Percentiles rank a stretch among this genome's conserved stretches.
Conservation (phyloP, 805 yeast species). For the Monosporozyma siamensis region DNA sequence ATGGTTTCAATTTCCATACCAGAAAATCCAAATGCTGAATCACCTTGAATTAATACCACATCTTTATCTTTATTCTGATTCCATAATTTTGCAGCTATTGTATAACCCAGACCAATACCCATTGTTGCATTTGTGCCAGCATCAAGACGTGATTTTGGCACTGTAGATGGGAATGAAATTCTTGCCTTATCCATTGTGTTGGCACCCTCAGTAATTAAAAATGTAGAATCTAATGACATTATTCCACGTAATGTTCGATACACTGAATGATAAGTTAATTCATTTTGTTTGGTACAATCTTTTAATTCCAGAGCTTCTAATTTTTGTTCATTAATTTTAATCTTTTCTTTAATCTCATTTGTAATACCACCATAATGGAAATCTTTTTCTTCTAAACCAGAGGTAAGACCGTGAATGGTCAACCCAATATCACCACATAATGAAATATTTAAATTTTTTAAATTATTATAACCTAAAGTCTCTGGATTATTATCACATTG, state of each 20-base stretch:
- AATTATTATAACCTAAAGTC: slow-evolving; percentile 42
- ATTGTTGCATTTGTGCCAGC: slow-evolving; percentile 73
- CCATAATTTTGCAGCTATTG: slow-evolving; percentile 49
- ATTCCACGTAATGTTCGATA: slow-evolving; percentile 40
- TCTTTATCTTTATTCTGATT: slow-evolving; percentile 30
- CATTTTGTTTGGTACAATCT: slow-evolving; percentile 6
- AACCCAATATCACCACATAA: slow-evolving; percentile 47
- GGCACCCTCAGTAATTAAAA: slow-evolving; percentile 62
- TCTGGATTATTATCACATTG: slow-evolving; percentile 49
- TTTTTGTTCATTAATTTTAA: slow-evolving; percentile 13
- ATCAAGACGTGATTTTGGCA: slow-evolving; percentile 49
- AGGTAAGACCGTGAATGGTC: slow-evolving; percentile 32
- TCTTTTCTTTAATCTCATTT: slow-evolving; percentile 7
- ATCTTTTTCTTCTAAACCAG: slow-evolving; percentile 13
- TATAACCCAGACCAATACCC: slow-evolving; percentile 69
- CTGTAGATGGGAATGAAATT: slow-evolving; percentile 44
- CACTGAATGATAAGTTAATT: slow-evolving; percentile 44
- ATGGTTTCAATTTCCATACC: slow-evolving; percentile 69
- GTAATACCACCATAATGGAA: slow-evolving; percentile 12
- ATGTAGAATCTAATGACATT: slow-evolving; percentile 30
- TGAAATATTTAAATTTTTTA: slow-evolving; percentile 31
- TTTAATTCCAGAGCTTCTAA: slow-evolving; percentile 18
- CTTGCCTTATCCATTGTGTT: slow-evolving; percentile 69
- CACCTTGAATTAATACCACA: slow-evolving; percentile 60
- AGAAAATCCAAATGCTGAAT: slow-evolving; percentile 70